Evolutionary conservation across 2,329 filamentous ascomycete species (phyloP).

Genomic region (Penicillium rolfsii): DNA sequence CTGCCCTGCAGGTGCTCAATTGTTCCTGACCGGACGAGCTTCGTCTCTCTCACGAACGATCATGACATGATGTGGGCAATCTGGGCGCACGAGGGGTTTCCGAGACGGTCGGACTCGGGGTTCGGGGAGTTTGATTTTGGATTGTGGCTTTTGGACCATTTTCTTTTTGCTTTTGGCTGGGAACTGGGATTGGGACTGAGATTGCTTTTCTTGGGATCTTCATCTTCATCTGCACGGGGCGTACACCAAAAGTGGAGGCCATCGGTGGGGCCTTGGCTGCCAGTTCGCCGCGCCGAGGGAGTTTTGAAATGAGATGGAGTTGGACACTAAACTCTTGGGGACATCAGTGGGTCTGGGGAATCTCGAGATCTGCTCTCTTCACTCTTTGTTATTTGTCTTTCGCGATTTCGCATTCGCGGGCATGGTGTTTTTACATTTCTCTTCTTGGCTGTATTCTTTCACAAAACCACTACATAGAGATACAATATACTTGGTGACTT

Average conservation of each 20-base stretch:
- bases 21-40: neutral
- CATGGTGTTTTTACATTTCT: neutral
- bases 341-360: neutral
- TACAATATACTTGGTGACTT: neutral
- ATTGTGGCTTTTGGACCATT: neutral
- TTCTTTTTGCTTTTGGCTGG: neutral
- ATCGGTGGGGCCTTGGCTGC: neutral
- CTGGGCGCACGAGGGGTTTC: neutral
- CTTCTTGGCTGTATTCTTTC: neutral
- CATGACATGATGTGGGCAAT: neutral
- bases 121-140: neutral
- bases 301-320: neutral
- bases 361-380: neutral
- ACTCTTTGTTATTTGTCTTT: neutral
- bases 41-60: neutral
- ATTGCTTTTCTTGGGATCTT: neutral
- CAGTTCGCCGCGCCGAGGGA: neutral
- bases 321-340: neutral
- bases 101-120: neutral
- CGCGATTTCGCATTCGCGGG: neutral
- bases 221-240: neutral
- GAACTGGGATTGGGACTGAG: neutral
- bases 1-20: neutral
- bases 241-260: neutral
- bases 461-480: neutral